Base-by-base conservation (phyloP, 2,329 filamentous ascomycete genomes). In the Elsinoe perseae region DNA sequence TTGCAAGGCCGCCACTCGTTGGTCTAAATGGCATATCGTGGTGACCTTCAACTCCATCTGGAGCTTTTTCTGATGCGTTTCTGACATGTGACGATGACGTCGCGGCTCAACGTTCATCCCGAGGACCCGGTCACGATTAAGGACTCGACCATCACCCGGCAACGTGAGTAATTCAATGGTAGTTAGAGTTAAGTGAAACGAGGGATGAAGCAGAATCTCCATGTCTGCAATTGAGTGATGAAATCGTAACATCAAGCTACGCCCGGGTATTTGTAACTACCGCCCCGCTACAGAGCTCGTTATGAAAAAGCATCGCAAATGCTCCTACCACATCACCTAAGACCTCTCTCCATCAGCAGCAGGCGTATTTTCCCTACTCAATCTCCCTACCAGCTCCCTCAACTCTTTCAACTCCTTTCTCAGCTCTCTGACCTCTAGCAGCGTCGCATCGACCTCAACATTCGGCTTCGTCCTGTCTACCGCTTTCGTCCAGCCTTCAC, bases 401-500 rank as follows among this genome's bases (percentile, higher is more conserved):
- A 78, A 58, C 66, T 76, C 74, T 30, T 64, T 63, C 14, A 78
- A 67, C 60, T 77, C 73, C 42, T 68, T 64, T 61, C 68, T 70
- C 64, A 78, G 58, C 61, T 72, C 69, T 60, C 69, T 68, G 18
- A 77, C 64, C 61, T 95, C 89, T 21, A 86, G 60, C n/a, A 89
- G 82, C 1, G 86, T 83, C 9, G 80, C 80, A 60, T 96, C 89
- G 28, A 85, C 81, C 64, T 89, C 86, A 3, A 97, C 80, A 68
- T 97, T 89, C 0, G 90, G 87, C 68, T 83, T 87, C 20, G 82
- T 85, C n/a, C 76, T 73, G 52, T 83, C 78, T 2, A 95, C 90
- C 56, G 80, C 84, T 76, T 93, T 89, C 32, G 80, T 76, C 93
- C 93, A 98, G 0, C 87, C 89, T 59, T 92, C 87, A 0, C 80